Percentiles rank a stretch among this genome's conserved stretches.
Evolutionary conservation across 1,284 basidiomycete species (phyloP).

Genomic region (Cryptococcus jaspeensis): DNA sequence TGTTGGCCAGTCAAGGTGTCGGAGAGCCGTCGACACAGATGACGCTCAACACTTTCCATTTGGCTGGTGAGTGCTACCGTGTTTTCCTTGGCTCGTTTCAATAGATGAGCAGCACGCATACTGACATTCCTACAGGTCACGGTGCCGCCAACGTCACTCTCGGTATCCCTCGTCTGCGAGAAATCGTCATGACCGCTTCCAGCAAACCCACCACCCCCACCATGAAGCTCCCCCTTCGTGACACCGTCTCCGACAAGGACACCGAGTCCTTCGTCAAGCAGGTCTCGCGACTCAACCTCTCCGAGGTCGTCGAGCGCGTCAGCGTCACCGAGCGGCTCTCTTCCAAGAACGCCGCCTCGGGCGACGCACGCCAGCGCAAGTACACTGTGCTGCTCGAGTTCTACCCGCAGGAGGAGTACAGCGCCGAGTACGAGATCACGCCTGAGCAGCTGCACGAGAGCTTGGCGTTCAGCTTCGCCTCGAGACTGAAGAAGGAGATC

Average conservation of each 20-base stretch:
- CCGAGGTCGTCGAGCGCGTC: slow-evolving; percentile 85
- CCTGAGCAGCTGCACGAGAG: slow-evolving; percentile 70
- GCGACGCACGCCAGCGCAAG: slow-evolving; percentile 65
- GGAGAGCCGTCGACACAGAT: slow-evolving; percentile 99
- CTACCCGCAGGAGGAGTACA: slow-evolving; percentile 84
- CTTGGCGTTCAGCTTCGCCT: slow-evolving; percentile 75
- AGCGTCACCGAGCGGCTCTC: slow-evolving; percentile 76
- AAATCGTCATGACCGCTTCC: slow-evolving; percentile 99
- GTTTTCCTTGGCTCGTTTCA: neutral
- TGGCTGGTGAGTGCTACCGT: slow-evolving; percentile 67
- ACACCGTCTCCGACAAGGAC: slow-evolving; percentile 58
- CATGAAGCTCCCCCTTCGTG: slow-evolving; percentile 82
- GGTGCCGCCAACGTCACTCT: slow-evolving; percentile 99
- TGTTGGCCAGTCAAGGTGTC: slow-evolving; percentile 96
- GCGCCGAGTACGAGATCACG: slow-evolving; percentile 77
- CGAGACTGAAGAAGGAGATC: slow-evolving; percentile 84
- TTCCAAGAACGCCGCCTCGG: slow-evolving; percentile 60
- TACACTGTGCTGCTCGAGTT: slow-evolving; percentile 83
- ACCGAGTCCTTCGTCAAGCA: slow-evolving; percentile 84
- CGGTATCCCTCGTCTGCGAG: slow-evolving; percentile 96
- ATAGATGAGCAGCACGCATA: neutral
- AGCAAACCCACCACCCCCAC: slow-evolving; percentile 96
- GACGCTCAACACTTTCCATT: slow-evolving; percentile 99
- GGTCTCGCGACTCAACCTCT: slow-evolving; percentile 80
- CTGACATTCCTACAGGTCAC: slow-evolving; percentile 63